These are phyloP conservation scores for Fusarium sp. DNA, from an alignment of 2,329 filamentous ascomycete genomes.

Conservation along the genomic window DNA sequence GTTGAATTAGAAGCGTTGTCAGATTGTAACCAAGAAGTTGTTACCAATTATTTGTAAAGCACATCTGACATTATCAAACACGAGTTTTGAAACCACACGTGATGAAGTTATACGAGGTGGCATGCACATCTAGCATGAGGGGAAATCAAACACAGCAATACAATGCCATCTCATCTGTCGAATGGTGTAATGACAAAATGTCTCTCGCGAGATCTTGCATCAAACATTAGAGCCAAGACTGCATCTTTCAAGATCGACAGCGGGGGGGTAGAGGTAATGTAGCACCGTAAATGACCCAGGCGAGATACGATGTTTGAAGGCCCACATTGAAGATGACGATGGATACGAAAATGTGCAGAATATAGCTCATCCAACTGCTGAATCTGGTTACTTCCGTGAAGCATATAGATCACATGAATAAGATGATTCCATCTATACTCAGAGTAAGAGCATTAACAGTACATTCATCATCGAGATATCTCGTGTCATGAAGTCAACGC, in stretches of 20 bases:
- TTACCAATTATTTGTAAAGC: background rate
- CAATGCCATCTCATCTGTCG: background rate
- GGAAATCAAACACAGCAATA: background rate
- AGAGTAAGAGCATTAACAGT: background rate
- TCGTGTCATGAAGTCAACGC: background rate
- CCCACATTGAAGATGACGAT: background rate
- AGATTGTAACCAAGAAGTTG: background rate
- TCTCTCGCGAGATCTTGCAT: slow-evolving; percentile 1
- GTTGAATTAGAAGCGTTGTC: background rate
- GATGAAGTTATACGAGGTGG: background rate
- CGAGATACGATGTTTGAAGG: background rate
- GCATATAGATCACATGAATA: background rate
- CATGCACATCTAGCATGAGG: background rate
- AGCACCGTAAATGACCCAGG: background rate
- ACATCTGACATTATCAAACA: background rate
- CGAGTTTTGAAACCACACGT: background rate
- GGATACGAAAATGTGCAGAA: background rate
- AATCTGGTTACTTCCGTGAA: background rate
- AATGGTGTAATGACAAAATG: background rate
- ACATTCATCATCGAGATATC: background rate
- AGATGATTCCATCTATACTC: background rate
- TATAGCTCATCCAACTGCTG: background rate
- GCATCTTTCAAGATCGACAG: background rate
- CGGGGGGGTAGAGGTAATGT: background rate
- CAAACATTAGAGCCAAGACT: background rate